Conservation (phyloP, 2,329 filamentous ascomycete genomes). For the Chrysoporthe cubensis region DNA sequence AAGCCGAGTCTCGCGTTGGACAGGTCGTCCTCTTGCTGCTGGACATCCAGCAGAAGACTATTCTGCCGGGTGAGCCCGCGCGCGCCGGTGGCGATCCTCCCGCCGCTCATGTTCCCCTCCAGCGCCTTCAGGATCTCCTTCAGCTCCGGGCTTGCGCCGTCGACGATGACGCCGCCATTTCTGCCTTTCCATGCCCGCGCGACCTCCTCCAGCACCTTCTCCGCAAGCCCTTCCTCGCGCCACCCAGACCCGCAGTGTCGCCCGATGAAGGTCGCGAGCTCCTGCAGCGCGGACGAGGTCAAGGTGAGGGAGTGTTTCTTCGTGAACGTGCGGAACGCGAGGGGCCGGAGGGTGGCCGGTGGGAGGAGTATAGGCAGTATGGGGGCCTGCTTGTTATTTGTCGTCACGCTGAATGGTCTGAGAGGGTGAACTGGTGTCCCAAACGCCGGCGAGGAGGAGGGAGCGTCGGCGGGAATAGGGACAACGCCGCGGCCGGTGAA, state of each 20-base stretch:
- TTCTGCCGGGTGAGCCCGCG: constrained; percentile 64
- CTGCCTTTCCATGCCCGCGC: constrained; percentile 90
- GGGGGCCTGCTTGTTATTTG: constrained; percentile 53
- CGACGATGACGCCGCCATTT: constrained; percentile 88
- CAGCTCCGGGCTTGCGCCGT: constrained; percentile 75
- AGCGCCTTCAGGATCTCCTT: constrained; percentile 82
- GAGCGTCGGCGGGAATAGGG: constrained; percentile 62
- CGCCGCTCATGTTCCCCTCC: constrained; percentile 89
- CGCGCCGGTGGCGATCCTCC: constrained; percentile 61
- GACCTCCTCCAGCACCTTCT: constrained; percentile 89
- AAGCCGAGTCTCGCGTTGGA: constrained; percentile 61
- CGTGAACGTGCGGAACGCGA: constrained; percentile 94
- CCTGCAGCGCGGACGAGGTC: constrained; percentile 82
- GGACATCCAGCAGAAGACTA: constrained; percentile 64
- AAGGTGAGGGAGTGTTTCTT: constrained; percentile 97
- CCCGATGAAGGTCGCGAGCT: constrained; percentile 86
- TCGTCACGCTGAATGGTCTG: constrained; percentile 60
- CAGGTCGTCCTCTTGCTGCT: constrained; percentile 56
- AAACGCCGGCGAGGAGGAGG: constrained; percentile 89
- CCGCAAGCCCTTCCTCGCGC: constrained; percentile 92
- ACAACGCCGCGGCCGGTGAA: constrained; percentile 29
- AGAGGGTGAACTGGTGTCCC: constrained; percentile 84
- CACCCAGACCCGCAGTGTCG: constrained; percentile 94
- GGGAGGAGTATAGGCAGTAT: constrained; percentile 90
- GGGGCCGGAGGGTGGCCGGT: constrained; percentile 80